A percentile compares a stretch with the other conserved stretches of the same genome.
phyloP scores from a whole-genome alignment of 805 yeast genomes.

The Schizosaccharomyces octosporus region DNA sequence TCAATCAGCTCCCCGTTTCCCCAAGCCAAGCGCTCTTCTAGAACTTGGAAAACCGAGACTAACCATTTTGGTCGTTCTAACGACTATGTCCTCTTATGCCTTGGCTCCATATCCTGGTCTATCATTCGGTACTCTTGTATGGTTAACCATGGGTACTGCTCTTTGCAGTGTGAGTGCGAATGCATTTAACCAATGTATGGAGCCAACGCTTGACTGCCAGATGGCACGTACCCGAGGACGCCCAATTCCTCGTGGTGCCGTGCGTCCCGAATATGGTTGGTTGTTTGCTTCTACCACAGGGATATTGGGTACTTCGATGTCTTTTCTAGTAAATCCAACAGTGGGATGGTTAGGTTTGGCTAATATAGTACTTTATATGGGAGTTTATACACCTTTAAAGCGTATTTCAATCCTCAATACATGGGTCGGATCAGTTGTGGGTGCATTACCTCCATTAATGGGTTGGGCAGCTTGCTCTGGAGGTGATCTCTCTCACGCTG shows the following conservation, averaged over 20 bases:
- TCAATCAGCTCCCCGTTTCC: not conserved
- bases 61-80: conserved; percentile 65
- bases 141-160: conserved; percentile 63
- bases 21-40: conserved; percentile 11
- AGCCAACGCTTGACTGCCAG: conserved; percentile 62
- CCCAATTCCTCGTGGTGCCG: conserved; percentile 68
- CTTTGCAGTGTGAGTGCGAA: conserved; percentile 83
- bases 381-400: conserved; percentile 78
- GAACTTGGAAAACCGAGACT: conserved; percentile 78
- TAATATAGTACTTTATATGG: conserved; percentile 64
- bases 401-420: conserved; percentile 68
- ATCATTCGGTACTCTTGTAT: conserved; percentile 38
- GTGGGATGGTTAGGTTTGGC: conserved; percentile 61
- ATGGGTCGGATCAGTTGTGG: conserved; percentile 98
- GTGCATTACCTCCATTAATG: conserved; percentile 95
- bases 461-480: conserved; percentile 90
- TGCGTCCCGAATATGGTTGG: conserved; percentile 56
- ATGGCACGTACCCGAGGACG: conserved; percentile 76
- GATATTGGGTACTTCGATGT: conserved; percentile 39
- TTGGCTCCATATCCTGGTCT: conserved; percentile 33
- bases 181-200: conserved; percentile 91
- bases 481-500: conserved; percentile 40
- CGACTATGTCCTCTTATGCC: conserved; percentile 85
- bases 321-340: conserved; percentile 59
- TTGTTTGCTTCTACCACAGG: conserved; percentile 60